A percentile compares a stretch with the other conserved stretches of the same genome.
Evolutionary conservation across 2,329 filamentous ascomycete genomes (phyloP).

Genomic region (Myriosclerotinia curreyana): DNA sequence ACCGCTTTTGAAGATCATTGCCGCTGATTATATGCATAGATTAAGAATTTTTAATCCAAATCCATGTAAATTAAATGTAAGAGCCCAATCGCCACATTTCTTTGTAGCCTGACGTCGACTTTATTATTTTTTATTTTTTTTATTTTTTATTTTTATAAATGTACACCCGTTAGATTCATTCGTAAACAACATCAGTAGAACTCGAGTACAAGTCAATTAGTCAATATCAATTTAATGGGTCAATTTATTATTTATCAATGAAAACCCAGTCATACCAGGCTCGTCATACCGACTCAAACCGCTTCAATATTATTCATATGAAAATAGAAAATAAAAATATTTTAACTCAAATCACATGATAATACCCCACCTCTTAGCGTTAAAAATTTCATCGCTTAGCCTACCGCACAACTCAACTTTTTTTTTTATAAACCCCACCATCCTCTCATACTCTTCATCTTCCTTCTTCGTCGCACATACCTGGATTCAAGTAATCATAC

Average conservation of each 20-base stretch:
- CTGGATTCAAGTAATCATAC: slow-evolving; percentile 39
- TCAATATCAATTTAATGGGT: not conserved
- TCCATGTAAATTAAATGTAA: not conserved
- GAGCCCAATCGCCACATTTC: slow-evolving; percentile 14
- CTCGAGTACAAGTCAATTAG: too few species aligned
- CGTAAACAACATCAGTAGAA: too few species aligned
- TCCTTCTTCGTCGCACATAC: slow-evolving; percentile 35
- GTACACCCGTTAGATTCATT: too few species aligned
- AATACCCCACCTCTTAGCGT: slow-evolving; percentile 14
- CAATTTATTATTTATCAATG: too few species aligned
- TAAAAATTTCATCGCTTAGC: slow-evolving; percentile 21
- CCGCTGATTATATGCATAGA: not conserved
- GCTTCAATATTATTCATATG: not conserved
- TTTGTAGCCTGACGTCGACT: too few species aligned
- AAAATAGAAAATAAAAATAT: not conserved
- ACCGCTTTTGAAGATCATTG: not conserved
- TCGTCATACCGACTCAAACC: not conserved
- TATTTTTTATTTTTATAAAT: too few species aligned
- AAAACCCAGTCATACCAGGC: too few species aligned
- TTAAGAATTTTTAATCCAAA: not conserved
- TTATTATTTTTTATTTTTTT: too few species aligned
- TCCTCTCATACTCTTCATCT: slow-evolving; percentile 18
- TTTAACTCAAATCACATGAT: slow-evolving; percentile 1
- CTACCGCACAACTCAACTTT: slow-evolving; percentile 7
- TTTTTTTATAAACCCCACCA: slow-evolving; percentile 22